Percentiles rank a stretch among this genome's conserved stretches.
phyloP scores from a whole-genome alignment of 2,329 filamentous ascomycete genomes.

The Alternaria ethzedia region DNA sequence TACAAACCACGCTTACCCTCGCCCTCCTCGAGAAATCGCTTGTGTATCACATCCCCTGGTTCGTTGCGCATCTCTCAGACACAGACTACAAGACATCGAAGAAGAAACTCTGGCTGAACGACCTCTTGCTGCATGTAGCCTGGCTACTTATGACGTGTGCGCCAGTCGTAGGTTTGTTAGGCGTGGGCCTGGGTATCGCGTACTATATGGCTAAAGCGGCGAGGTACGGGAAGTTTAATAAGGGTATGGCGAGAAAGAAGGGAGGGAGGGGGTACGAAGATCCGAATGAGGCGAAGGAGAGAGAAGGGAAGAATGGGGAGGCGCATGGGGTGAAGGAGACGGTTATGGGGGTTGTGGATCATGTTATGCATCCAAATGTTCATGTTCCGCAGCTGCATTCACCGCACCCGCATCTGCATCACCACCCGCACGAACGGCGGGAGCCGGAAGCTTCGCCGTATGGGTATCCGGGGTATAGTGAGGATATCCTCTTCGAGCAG shows the following conservation, averaged over 20 bases:
- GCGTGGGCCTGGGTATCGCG: background rate
- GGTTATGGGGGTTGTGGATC: background rate
- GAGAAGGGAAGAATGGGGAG: background rate
- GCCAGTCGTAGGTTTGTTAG: slow-evolving; percentile 1
- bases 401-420: background rate
- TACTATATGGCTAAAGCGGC: slow-evolving; percentile 10
- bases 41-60: slow-evolving; percentile 4
- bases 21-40: slow-evolving; percentile 4
- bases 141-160: slow-evolving; percentile 4
- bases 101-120: background rate
- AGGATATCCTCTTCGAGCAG: background rate
- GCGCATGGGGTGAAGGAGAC: background rate
- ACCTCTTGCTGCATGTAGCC: background rate
- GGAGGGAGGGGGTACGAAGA: slow-evolving; percentile 12
- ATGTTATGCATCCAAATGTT: background rate
- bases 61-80: background rate
- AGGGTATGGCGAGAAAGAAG: background rate
- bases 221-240: slow-evolving; percentile 8
- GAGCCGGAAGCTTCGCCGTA: background rate
- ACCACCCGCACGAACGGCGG: background rate
- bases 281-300: background rate
- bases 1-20: background rate
- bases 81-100: background rate
- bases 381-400: background rate
- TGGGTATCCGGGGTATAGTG: background rate